Percentiles rank a stretch among this genome's conserved stretches.
These are phyloP conservation scores for Pseudogymnoascus sp. DNA, from an alignment of 2,329 filamentous ascomycete genomes.

Conservation along the genomic window DNA sequence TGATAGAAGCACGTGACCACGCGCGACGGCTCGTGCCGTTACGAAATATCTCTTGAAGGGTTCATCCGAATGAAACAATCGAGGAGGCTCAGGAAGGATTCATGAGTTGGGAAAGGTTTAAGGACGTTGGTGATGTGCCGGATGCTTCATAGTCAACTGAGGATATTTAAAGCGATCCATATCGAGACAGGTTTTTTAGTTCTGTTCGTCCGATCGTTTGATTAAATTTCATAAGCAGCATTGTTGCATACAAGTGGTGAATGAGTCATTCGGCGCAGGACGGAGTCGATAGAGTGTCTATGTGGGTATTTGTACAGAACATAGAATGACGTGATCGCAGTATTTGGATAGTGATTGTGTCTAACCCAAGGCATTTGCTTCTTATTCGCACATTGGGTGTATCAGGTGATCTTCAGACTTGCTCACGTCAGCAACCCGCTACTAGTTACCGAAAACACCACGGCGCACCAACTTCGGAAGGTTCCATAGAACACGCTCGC, in stretches of 20 bases:
- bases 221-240: not conserved
- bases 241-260: no score
- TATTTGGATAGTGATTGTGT: no score
- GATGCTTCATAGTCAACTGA: not conserved
- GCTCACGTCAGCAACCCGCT: no score
- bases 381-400: no score
- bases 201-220: not conserved
- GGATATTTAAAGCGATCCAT: not conserved
- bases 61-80: not conserved
- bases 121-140: not conserved
- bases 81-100: not conserved
- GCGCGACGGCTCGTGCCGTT: not conserved
- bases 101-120: not conserved
- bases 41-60: not conserved
- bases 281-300: no score
- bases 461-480: not conserved
- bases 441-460: no score
- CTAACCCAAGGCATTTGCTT: no score
- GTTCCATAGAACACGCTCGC: slow-evolving; percentile 2
- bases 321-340: no score
- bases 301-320: no score
- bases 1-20: no score
- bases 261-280: no score
- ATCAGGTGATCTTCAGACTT: no score
- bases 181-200: not conserved